Conservation (phyloP, 2,329 filamentous ascomycete species). For the Hortaea werneckii region DNA sequence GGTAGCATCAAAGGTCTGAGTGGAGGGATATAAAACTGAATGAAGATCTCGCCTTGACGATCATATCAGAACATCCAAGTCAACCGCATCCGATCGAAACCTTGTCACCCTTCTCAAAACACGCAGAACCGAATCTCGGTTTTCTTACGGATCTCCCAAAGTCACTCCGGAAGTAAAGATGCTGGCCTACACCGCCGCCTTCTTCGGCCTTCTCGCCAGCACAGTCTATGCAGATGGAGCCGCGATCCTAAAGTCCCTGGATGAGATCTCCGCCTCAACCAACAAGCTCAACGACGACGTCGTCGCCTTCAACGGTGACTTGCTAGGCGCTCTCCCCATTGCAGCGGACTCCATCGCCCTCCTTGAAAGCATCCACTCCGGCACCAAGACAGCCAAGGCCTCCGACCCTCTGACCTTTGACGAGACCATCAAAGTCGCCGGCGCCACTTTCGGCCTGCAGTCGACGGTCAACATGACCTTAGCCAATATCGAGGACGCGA, state of each 20-base stretch:
- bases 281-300: conserved; percentile 4
- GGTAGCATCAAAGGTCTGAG: no score
- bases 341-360: background rate
- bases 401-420: background rate
- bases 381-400: conserved; percentile 3
- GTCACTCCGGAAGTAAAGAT: background rate
- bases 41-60: no score
- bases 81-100: no score
- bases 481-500: conserved; percentile 1
- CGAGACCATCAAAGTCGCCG: background rate
- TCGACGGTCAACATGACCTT: conserved; percentile 1
- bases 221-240: conserved; percentile 5
- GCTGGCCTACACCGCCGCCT: conserved; percentile 1
- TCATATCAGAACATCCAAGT: no score
- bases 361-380: conserved; percentile 1
- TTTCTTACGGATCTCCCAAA: no score
- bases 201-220: conserved; percentile 2
- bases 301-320: background rate
- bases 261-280: conserved; percentile 1
- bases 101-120: no score
- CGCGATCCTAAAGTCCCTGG: conserved; percentile 3
- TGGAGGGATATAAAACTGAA: no score
- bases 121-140: no score
- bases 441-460: background rate
- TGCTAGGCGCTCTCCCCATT: conserved; percentile 3